These are phyloP conservation scores for Picea abies DNA, from an alignment of 83 land plant genomes.

Conservation along the genomic window DNA sequence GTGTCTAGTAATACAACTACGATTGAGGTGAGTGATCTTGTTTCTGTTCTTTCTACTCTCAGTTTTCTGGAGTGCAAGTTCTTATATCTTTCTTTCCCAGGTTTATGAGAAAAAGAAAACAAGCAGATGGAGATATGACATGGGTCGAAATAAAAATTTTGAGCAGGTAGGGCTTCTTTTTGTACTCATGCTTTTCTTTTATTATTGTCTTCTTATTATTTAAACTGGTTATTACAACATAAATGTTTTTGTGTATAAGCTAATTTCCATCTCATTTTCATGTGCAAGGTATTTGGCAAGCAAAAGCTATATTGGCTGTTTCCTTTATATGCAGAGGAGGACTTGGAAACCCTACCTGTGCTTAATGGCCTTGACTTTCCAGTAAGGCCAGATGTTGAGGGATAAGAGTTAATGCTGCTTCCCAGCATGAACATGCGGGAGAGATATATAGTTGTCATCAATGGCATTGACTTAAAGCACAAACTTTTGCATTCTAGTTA, in stretches of 20 bases:
- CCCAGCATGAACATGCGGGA: no score
- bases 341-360: conserved; percentile 64
- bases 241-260: not conserved
- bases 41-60: not conserved
- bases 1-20: conserved; percentile 87
- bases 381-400: conserved; percentile 55
- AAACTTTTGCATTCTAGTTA: no score
- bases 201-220: not conserved
- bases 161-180: conserved; percentile 66
- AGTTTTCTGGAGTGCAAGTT: not conserved
- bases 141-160: conserved; percentile 80
- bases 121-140: conserved; percentile 81
- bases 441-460: no score
- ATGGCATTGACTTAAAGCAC: no score
- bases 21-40: conserved; percentile 69
- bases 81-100: conserved; percentile 26
- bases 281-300: conserved; percentile 83
- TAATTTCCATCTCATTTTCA: not conserved
- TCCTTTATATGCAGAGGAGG: conserved; percentile 76
- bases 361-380: conserved; percentile 86
- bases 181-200: not conserved
- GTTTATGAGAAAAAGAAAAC: conserved; percentile 84
- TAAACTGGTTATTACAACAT: not conserved
- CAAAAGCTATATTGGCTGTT: conserved; percentile 69
- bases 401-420: not conserved